Evolutionary conservation across 495 filamentous ascomycete species (phyloP).

Genomic region (Aspergillus carlsbadensis): DNA sequence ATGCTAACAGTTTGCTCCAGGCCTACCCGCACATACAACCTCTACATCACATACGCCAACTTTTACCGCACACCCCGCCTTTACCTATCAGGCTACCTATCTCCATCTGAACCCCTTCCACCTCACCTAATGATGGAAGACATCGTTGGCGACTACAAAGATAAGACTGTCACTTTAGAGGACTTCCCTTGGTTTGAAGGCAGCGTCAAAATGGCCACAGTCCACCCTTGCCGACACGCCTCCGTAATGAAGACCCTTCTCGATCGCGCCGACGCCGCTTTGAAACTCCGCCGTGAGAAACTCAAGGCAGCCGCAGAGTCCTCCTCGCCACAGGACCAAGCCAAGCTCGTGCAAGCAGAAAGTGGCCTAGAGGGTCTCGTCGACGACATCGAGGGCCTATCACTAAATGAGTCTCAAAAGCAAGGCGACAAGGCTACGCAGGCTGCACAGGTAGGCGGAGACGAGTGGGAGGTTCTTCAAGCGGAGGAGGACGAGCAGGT

Average conservation of each 20-base stretch:
- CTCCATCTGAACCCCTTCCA: slow-evolving; percentile 78
- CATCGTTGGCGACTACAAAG: slow-evolving; percentile 98
- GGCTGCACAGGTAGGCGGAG: slow-evolving; percentile 55
- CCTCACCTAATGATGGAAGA: slow-evolving; percentile 98
- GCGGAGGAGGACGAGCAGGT: slow-evolving; percentile 71
- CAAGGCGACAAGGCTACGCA: slow-evolving; percentile 49
- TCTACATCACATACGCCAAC: slow-evolving; percentile 96
- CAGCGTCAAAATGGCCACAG: slow-evolving; percentile 87
- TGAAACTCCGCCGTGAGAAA: slow-evolving; percentile 86
- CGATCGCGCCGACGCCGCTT: slow-evolving; percentile 87
- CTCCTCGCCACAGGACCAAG: background rate
- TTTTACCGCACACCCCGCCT: slow-evolving; percentile 96
- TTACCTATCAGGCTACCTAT: slow-evolving; percentile 87
- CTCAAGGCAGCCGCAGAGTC: slow-evolving; percentile 43
- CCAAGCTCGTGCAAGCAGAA: slow-evolving; percentile 50
- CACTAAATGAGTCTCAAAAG: slow-evolving; percentile 35
- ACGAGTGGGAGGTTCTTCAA: slow-evolving; percentile 86
- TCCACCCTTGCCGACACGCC: slow-evolving; percentile 92
- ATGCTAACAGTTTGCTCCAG: slow-evolving; percentile 40
- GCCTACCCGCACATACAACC: slow-evolving; percentile 84
- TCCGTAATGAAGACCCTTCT: slow-evolving; percentile 97
- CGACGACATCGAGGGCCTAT: slow-evolving; percentile 53
- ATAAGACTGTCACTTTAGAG: slow-evolving; percentile 98
- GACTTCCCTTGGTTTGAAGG: slow-evolving; percentile 89
- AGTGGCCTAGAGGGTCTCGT: slow-evolving; percentile 64